These are phyloP conservation scores for Passiflora organensis DNA, from an alignment of 345 rosid genomes.

Conservation along the genomic window DNA sequence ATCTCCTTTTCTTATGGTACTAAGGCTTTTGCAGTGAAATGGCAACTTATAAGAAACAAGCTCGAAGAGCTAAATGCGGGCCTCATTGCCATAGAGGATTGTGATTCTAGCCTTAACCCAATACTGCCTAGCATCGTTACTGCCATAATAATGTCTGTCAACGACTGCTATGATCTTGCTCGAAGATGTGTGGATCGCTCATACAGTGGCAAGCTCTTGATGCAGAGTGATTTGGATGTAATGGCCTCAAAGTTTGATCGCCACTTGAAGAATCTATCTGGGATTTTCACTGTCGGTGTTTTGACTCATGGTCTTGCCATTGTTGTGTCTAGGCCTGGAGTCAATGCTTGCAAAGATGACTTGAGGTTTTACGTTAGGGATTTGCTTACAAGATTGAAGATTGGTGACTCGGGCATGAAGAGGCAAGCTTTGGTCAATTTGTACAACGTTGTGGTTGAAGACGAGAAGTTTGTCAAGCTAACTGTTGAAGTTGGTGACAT, in stretches of 20 bases:
- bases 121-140: constrained; percentile 40
- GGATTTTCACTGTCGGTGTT: constrained; percentile 56
- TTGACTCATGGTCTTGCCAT: constrained; percentile 64
- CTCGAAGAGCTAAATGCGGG: constrained; percentile 70
- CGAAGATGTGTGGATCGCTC: constrained; percentile 62
- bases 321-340: constrained; percentile 69
- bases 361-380: constrained; percentile 77
- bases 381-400: constrained; percentile 84
- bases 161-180: constrained; percentile 58
- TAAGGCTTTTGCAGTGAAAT: constrained; percentile 66
- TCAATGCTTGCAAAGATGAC: constrained; percentile 64
- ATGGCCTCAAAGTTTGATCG: constrained; percentile 49
- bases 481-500: constrained; percentile 48
- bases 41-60: constrained; percentile 68
- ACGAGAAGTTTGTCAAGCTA: constrained; percentile 53
- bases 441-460: constrained; percentile 50
- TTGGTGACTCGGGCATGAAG: constrained; percentile 83
- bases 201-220: constrained; percentile 84
- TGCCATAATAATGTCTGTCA: constrained; percentile 37
- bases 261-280: constrained; percentile 48
- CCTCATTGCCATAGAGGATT: constrained; percentile 45
- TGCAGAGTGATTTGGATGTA: constrained; percentile 91
- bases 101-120: constrained; percentile 47
- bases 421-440: constrained; percentile 64
- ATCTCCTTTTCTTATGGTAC: constrained; percentile 60